Conservation (phyloP, 768 basidiomycete genomes). For the Pleurotus ostreatus region DNA sequence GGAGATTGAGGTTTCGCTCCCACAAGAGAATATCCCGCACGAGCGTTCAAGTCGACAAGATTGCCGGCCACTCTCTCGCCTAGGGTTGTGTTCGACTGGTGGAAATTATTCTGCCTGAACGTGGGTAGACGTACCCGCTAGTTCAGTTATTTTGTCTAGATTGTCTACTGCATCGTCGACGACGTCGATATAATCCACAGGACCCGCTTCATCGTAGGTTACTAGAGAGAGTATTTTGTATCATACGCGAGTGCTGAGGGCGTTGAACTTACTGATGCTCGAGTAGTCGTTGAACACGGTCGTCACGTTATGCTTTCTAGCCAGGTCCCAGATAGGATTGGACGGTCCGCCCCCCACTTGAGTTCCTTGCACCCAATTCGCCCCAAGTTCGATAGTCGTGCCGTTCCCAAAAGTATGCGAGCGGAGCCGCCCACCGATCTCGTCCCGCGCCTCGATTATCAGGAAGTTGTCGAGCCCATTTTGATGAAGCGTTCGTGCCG, state of each 20-base stretch:
- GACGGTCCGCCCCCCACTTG: slow-evolving; percentile 42
- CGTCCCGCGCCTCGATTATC: slow-evolving; percentile 54
- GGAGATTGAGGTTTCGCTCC: slow-evolving; percentile 40
- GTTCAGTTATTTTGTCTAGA: slow-evolving; percentile 35
- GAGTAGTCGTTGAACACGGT: slow-evolving; percentile 42
- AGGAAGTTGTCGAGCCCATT: slow-evolving; percentile 54
- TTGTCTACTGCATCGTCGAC: slow-evolving; percentile 36
- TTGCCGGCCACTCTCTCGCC: slow-evolving; percentile 39
- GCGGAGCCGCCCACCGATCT: slow-evolving; percentile 61
- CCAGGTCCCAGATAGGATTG: slow-evolving; percentile 60
- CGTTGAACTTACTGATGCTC: slow-evolving; percentile 35
- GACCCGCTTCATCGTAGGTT: slow-evolving; percentile 51
- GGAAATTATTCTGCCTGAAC: neutral
- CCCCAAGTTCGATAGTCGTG: slow-evolving; percentile 42
- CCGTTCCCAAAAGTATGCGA: slow-evolving; percentile 38
- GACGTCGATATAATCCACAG: slow-evolving; percentile 41
- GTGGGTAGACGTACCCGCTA: slow-evolving; percentile 35
- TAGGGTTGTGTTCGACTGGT: slow-evolving; percentile 15
- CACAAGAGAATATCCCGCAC: slow-evolving; percentile 49
- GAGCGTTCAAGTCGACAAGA: slow-evolving; percentile 51
- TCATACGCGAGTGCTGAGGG: neutral
- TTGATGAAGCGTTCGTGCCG: slow-evolving; percentile 55
- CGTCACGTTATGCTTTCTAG: slow-evolving; percentile 48
- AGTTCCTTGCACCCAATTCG: slow-evolving; percentile 58
- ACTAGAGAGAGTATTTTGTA: slow-evolving; percentile 24